Percentiles rank a stretch among this genome's conserved stretches.
Conservation (phyloP, 805 yeast species). For the Dipodascopsis uninucleata region DNA sequence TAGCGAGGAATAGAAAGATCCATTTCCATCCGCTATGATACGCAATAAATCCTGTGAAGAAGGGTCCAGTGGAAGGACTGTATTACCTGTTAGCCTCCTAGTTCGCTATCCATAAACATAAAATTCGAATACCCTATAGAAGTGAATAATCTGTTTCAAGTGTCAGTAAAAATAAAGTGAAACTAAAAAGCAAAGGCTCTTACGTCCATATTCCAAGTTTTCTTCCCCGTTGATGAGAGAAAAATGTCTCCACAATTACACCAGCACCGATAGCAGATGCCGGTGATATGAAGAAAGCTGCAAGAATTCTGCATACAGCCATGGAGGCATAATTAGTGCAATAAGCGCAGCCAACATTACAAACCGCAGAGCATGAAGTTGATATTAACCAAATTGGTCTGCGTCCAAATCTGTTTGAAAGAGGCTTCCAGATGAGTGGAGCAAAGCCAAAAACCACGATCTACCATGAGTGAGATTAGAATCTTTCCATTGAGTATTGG, state of each 20-base stretch:
- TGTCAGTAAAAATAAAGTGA: no score
- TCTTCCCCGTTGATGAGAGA: conserved; percentile 20
- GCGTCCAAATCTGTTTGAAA: conserved; percentile 20
- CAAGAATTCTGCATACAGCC: conserved; percentile 20
- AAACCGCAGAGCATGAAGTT: conserved; percentile 5
- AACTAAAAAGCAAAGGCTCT: no score
- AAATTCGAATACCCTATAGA: no score
- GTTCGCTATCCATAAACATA: no score
- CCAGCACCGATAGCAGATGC: conserved; percentile 21
- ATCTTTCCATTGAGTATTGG: no score
- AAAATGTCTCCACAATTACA: conserved; percentile 20
- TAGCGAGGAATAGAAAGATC: conserved; percentile 19
- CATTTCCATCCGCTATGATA: conserved; percentile 17
- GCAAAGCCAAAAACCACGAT: conserved; percentile 18
- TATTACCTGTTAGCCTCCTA: no score
- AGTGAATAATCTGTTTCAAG: no score
- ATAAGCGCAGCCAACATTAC: conserved; percentile 23
- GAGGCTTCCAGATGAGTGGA: conserved; percentile 21
- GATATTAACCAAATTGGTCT: conserved; percentile 13
- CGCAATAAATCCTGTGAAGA: conserved; percentile 23
- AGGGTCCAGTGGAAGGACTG: no score
- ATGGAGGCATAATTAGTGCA: conserved; percentile 21
- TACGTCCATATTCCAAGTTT: conserved; percentile 25
- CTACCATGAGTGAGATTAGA: no score
- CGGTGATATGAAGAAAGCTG: conserved; percentile 20